phyloP scores from a whole-genome alignment of 2,329 filamentous ascomycete species.

The Alternaria sp. region DNA sequence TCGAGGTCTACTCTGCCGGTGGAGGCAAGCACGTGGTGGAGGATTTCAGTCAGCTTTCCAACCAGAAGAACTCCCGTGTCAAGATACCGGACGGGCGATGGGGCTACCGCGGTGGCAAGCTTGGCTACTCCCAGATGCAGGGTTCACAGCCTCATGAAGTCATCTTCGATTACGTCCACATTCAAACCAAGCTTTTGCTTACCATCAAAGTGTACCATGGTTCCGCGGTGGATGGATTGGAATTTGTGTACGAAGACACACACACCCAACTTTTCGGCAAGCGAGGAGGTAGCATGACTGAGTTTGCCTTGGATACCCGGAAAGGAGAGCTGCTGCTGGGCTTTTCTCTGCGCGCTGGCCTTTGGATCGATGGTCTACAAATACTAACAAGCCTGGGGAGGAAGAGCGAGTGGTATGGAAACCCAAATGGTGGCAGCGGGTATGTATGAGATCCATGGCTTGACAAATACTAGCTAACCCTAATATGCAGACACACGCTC shows the following conservation, averaged over 20 bases:
- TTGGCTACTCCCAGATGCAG: constrained; percentile 75
- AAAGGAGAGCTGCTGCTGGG: constrained; percentile 87
- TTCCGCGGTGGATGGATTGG: constrained; percentile 78
- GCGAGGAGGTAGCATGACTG: constrained; percentile 71
- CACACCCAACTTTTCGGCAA: constrained; percentile 88
- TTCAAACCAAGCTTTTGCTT: constrained; percentile 74
- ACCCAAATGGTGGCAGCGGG: constrained; percentile 78
- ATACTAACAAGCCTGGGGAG: constrained; percentile 89
- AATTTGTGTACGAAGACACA: constrained; percentile 90
- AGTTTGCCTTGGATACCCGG: constrained; percentile 82
- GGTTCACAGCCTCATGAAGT: constrained; percentile 74
- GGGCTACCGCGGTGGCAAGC: constrained; percentile 76
- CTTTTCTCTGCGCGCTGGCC: constrained; percentile 79
- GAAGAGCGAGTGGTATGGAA: constrained; percentile 84
- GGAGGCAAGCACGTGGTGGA: constrained; percentile 76
- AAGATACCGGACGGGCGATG: constrained; percentile 77
- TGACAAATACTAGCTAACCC: constrained; percentile 28
- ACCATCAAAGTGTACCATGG: constrained; percentile 80
- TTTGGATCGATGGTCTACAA: constrained; percentile 87
- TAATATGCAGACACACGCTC: constrained; percentile 72
- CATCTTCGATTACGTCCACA: constrained; percentile 70
- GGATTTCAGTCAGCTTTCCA: constrained; percentile 73
- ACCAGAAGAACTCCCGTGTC: constrained; percentile 70
- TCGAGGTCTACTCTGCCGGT: constrained; percentile 78
- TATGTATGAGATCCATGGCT: constrained; percentile 60